phyloP scores from a whole-genome alignment of 2,329 filamentous ascomycete species.

The Mycosphaerella arachidis region DNA sequence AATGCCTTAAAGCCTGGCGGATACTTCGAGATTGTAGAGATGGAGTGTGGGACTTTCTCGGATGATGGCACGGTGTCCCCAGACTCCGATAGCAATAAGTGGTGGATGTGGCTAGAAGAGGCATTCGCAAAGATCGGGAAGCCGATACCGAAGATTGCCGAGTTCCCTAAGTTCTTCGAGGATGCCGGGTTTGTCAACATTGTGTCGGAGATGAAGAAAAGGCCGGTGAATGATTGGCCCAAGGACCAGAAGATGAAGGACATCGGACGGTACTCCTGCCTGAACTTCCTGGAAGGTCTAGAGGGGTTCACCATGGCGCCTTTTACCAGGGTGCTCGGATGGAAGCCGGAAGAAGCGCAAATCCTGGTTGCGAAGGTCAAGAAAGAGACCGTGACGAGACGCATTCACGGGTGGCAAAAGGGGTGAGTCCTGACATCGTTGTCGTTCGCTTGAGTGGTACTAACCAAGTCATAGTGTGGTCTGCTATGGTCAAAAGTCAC shows the following conservation, averaged over 20 bases:
- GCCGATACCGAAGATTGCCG: conserved; percentile 11
- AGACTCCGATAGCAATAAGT: conserved; percentile 20
- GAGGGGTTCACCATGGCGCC: conserved; percentile 41
- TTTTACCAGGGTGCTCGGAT: conserved; percentile 39
- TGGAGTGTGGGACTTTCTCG: conserved; percentile 37
- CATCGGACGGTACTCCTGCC: conserved; percentile 16
- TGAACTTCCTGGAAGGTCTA: conserved; percentile 34
- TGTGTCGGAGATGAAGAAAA: conserved; percentile 14
- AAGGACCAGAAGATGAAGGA: conserved; percentile 24
- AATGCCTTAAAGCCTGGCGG: conserved; percentile 39
- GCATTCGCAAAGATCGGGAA: conserved; percentile 18
- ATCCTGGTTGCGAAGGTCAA: conserved; percentile 43
- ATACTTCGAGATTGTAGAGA: conserved; percentile 42
- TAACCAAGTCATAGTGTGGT: conserved; percentile 1
- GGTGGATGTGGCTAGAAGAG: conserved; percentile 13
- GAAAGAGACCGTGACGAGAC: conserved; percentile 31
- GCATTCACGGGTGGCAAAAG: conserved; percentile 14
- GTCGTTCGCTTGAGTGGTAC: not conserved
- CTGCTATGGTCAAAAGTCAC: conserved; percentile 9
- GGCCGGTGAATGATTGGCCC: conserved; percentile 24
- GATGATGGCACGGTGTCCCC: conserved; percentile 39
- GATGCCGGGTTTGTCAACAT: conserved; percentile 24
- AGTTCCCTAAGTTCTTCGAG: conserved; percentile 11
- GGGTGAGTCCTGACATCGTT: conserved; percentile 3
- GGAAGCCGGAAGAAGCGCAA: conserved; percentile 41